A percentile compares a stretch with the other conserved stretches of the same genome.
Conservation (phyloP, 352 stramenopile genomes). For the Phytopythium sindhum region DNA sequence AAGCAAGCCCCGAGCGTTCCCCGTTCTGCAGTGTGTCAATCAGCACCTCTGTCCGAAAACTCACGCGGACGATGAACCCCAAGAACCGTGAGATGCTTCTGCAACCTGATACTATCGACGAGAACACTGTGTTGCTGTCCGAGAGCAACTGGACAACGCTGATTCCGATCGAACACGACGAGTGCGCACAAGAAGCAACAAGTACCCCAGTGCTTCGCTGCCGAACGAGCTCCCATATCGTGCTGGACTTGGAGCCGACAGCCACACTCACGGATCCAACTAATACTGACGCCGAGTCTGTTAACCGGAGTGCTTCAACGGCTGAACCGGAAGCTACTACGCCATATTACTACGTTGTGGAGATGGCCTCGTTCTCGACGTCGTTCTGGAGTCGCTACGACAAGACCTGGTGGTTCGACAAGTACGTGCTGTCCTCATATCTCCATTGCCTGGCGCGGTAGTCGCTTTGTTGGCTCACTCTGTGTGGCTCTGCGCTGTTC, state of each 20-base stretch:
- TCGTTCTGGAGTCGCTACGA: slow-evolving; percentile 79
- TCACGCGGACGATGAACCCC: background rate
- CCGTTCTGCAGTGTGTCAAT: background rate
- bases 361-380: slow-evolving; percentile 57
- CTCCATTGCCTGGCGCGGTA: background rate
- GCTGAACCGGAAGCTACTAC: background rate
- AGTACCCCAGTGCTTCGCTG: slow-evolving; percentile 11
- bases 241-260: slow-evolving; percentile 12
- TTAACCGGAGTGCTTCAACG: background rate
- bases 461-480: slow-evolving; percentile 1
- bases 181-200: background rate
- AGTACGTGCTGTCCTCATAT: slow-evolving; percentile 25
- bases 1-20: background rate
- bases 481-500: background rate
- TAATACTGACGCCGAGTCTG: background rate
- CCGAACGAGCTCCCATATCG: slow-evolving; percentile 15
- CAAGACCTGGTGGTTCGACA: slow-evolving; percentile 79
- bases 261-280: background rate
- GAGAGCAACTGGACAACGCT: slow-evolving; percentile 12
- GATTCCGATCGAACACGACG: slow-evolving; percentile 18
- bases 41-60: background rate
- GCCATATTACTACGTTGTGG: slow-evolving; percentile 62
- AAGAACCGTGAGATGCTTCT: background rate
- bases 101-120: background rate
- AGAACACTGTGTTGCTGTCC: slow-evolving; percentile 4